Base-by-base conservation (phyloP, 306 rosid genomes). In the Psophocarpus tetragonolobus region DNA sequence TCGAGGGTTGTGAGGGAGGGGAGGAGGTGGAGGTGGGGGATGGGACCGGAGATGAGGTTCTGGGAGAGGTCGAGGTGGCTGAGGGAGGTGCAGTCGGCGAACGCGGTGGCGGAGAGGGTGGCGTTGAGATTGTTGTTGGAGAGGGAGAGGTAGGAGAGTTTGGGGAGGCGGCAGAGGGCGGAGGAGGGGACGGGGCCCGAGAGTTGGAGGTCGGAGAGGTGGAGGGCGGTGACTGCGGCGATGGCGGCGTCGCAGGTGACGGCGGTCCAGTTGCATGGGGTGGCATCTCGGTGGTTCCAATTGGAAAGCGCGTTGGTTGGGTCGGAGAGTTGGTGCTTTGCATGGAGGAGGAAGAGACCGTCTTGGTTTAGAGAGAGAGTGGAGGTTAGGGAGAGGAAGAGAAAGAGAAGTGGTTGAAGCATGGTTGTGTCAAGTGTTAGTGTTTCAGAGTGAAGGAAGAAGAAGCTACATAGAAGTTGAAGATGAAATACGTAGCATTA, bases 241-340 rank as follows among this genome's bases (percentile, higher is more conserved):
- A 86, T 26, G 21, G 7, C 1, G 5, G 39, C 4, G 80, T 87
- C 53, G 64, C 96, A 92, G 8, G 62, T 14, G 65, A 92, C 71
- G 66, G 82, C 85, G 15, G 30, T 15, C 97, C 97, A 92, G 64
- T 69, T 57, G 81, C 97, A 92, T 6, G 97, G 93, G 13, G 87
- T 79, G 68, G 78, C 18, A 33, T 92, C 91, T 2, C 74, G 81
- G 64, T 3, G 75, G 81, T 83, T 84, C 97, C 97, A 92, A 41
- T 72, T 9, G 13, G 87, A 70, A 35, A 92, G 96, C 1, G 63
- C 21, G 21, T 63, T 27, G 6, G 8, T 0, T 0, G 92, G 89
- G 71, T 84, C 84, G 12, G 74, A 81, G 84, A 91, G 91, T 5
- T 73, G 85, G 39, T 17, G 81, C 30, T 85, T 92, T 69, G 85